Conservation (phyloP, 139 green algal species). For the Coccomyxa sp. region DNA sequence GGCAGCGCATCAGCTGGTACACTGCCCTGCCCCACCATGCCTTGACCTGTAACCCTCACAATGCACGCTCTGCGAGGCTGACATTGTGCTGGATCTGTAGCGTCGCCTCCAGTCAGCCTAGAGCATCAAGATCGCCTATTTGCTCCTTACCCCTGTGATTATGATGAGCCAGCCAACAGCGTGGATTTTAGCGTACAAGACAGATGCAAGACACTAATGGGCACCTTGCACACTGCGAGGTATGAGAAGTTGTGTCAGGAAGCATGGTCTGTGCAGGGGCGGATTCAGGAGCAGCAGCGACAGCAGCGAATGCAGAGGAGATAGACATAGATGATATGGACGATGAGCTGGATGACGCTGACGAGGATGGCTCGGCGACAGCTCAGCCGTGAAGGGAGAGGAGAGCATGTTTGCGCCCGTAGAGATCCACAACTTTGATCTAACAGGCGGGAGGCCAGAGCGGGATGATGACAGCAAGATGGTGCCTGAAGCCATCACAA, state of each 20-base stretch:
- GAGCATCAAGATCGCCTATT: background rate
- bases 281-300: background rate
- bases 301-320: constrained; percentile 63
- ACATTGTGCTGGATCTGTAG: background rate
- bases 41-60: background rate
- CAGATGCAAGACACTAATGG: too few relatives aligned
- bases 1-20: background rate
- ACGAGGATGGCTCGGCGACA: background rate
- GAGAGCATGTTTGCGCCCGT: background rate
- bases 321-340: constrained; percentile 51
- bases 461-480: too few relatives aligned
- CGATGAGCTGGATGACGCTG: constrained; percentile 20
- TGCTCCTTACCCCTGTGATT: too few relatives aligned
- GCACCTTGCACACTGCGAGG: too few relatives aligned
- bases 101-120: background rate
- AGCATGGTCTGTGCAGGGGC: too few relatives aligned
- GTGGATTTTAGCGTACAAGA: too few relatives aligned
- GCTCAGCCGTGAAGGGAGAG: background rate
- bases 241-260: too few relatives aligned
- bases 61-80: background rate
- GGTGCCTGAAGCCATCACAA: too few relatives aligned
- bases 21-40: background rate
- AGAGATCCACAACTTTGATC: background rate
- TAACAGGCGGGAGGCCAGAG: too few relatives aligned
- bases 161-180: too few relatives aligned